Evolutionary conservation across 2,329 filamentous ascomycete genomes (phyloP), one percentile per base, ranked within the genome.

Genomic region (Macroventuria anomochaeta): DNA sequence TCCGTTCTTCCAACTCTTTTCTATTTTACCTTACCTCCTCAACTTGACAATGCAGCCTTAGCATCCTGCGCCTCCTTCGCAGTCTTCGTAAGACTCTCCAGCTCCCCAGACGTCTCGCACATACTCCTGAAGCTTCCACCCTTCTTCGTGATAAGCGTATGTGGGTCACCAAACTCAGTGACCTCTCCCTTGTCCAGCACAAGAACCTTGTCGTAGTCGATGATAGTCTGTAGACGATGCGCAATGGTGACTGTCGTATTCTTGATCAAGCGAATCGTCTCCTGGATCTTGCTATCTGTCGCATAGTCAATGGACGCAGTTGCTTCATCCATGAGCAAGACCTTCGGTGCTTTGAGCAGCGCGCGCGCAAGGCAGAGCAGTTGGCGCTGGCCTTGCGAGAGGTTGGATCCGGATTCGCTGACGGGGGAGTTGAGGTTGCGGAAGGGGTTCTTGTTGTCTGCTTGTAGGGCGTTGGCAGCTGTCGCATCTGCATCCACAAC

Each of bases 321-420:
- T 0, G 95, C 95, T 79, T 99, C 95, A 75, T 99, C 95, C 95
- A 99, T 97, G 70, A 99, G 88, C n/a, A 99, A 81, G 1, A 99
- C 92, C 61, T 90, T 93, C 0, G 95, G 93, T 28, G 86, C 85
- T 77, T 96, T 97, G 59, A 99, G 88, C 63, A 99, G 85, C 0
- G 95, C 95, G 49, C 95, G 88, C 0, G 93, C 95, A 8, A 99
- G 85, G 71, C 95, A 99, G 50, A 99, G 81, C 8, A 99, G 87
- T 75, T 99, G 95, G 7, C 95, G 87, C 74, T 99, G 95, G 39
- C 95, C 95, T 75, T 99, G 95, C 0, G 93, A 97, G 10, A 99
- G 83, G 69, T 99, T 99, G 58, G 88, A 89, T 40, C 95, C 95
- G 0, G 93, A 97, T 72, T 97, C 95, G 1, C 90, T 86, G 32